Conservation (phyloP, 148 eudicot genomes). For the Polygonum maritimum region DNA sequence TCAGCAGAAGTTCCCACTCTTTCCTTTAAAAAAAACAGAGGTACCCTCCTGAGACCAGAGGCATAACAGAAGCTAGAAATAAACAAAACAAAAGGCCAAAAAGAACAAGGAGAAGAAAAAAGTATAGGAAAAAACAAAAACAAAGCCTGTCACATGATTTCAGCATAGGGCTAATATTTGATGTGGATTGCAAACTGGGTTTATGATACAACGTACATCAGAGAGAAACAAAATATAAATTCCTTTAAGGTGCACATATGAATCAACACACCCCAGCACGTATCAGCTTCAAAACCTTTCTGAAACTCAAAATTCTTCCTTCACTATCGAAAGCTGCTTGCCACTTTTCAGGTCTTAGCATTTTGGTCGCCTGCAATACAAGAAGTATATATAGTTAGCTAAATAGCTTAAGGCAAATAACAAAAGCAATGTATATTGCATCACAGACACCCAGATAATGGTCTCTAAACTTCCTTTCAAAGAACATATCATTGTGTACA, state of each 20-base stretch:
- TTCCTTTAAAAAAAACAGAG: neutral
- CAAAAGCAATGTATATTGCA: neutral
- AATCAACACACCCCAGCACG: conserved; percentile 54
- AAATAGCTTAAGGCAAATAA: neutral
- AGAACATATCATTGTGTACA: neutral
- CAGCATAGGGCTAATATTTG: neutral
- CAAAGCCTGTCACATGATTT: neutral
- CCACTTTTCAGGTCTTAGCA: conserved; percentile 99
- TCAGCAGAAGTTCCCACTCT: neutral
- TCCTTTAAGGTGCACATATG: neutral
- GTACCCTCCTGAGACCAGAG: neutral
- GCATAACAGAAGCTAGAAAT: neutral
- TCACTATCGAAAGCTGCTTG: conserved; percentile 68
- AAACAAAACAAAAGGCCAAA: neutral
- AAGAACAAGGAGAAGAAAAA: neutral
- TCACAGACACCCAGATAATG: neutral
- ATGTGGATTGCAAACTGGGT: neutral
- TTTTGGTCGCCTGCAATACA: conserved; percentile 58
- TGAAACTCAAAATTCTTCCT: conserved; percentile 73
- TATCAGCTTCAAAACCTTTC: conserved; percentile 71
- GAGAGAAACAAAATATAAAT: neutral
- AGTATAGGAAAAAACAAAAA: neutral
- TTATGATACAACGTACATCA: neutral
- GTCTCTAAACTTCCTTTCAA: neutral
- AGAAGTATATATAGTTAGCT: neutral